Evolutionary conservation across 2,329 filamentous ascomycete genomes (phyloP).

Genomic region (Exophiala mesophila): DNA sequence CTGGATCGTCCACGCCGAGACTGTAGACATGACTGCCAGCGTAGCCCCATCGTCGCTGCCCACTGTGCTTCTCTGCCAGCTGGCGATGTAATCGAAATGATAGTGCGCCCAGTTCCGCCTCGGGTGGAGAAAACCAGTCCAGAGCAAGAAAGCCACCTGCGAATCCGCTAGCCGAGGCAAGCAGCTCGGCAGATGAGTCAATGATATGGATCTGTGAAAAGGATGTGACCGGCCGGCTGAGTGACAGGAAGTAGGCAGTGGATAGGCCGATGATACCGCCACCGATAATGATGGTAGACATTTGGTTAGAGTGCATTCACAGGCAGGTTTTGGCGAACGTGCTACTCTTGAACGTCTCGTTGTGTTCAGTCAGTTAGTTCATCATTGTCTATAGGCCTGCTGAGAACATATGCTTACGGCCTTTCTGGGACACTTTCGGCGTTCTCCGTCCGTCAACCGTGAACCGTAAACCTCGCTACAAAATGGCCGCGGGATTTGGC

Average conservation of each 20-base stretch:
- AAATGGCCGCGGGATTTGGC: too few species aligned
- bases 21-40: constrained; percentile 56
- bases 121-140: constrained; percentile 63
- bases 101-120: constrained; percentile 57
- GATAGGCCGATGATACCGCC: constrained; percentile 66
- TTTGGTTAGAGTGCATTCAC: constrained; percentile 27
- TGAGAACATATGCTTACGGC: too few species aligned
- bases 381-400: too few species aligned
- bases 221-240: constrained; percentile 35
- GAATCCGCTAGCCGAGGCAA: constrained; percentile 68
- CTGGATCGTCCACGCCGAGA: constrained; percentile 37
- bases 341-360: too few species aligned
- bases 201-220: constrained; percentile 52
- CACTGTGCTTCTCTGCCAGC: constrained; percentile 57
- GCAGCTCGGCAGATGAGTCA: constrained; percentile 56
- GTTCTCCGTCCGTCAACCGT: too few species aligned
- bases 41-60: constrained; percentile 56
- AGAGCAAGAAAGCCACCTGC: constrained; percentile 69
- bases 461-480: too few species aligned
- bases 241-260: constrained; percentile 67
- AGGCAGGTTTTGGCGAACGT: too few species aligned
- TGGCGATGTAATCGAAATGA: constrained; percentile 65
- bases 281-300: constrained; percentile 62
- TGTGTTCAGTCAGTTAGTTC: too few species aligned
- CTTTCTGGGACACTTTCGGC: too few species aligned